Conservation (phyloP, 2,329 filamentous ascomycete genomes). For the Fusarium hainanense region DNA sequence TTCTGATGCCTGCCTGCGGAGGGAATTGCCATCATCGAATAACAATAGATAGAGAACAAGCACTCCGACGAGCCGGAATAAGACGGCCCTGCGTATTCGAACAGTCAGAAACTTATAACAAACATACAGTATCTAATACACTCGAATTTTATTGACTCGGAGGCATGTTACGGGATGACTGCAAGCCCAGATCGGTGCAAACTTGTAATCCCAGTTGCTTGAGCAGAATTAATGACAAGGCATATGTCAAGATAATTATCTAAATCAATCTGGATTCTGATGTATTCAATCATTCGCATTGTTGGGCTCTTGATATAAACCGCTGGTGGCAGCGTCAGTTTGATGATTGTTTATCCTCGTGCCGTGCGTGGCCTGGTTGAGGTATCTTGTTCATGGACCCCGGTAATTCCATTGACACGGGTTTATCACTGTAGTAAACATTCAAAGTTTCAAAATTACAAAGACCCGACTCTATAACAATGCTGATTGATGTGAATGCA, state of each 20-base stretch:
- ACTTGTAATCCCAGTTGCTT: neutral
- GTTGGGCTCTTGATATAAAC: neutral
- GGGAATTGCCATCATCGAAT: neutral
- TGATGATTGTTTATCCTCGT: neutral
- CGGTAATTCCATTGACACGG: too few species aligned
- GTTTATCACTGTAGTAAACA: neutral
- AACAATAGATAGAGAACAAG: neutral
- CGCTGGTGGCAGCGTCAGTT: neutral
- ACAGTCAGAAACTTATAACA: too few species aligned
- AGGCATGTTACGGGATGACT: neutral
- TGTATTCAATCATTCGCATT: neutral
- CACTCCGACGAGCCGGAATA: neutral
- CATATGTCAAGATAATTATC: too few species aligned
- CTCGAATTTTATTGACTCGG: neutral
- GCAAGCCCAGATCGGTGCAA: neutral
- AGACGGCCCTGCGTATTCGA: neutral
- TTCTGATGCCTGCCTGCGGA: neutral
- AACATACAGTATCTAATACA: neutral
- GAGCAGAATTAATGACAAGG: too few species aligned
- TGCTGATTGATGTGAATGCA: neutral
- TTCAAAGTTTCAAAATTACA: neutral
- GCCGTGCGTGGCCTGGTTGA: too few species aligned
- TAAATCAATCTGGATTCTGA: too few species aligned
- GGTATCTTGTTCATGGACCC: neutral
- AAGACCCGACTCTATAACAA: neutral